Base-by-base conservation (phyloP, 768 basidiomycete species). In the Cantharellus cinnabarinus region DNA sequence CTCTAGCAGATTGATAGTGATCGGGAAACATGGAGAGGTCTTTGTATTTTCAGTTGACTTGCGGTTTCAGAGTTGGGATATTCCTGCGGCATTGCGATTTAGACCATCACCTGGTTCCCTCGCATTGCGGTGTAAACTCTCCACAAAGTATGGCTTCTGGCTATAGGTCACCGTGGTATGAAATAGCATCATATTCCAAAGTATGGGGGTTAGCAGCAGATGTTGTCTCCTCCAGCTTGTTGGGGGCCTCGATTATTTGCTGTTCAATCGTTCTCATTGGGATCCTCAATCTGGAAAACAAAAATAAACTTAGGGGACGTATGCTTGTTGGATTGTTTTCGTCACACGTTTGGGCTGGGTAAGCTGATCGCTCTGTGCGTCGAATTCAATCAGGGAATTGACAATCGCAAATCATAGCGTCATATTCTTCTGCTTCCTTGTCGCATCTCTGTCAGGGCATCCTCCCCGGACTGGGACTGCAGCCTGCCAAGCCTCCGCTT, bases 261-360 rank as follows among this genome's bases (percentile, higher is more conserved):
- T 10, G 14, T 54, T 54, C 52, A 10, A 7, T 54, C 10, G 35
- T 54, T 7, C 10, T 10, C 10, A 37, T 54, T 37, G 52, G 14
- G 7, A 7, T 54, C 10, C 38, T 10, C 38, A 10, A 54, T 7
- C 52, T 54, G 7, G 52, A 57, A 14, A 57, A 57, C 56, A 57
- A 41, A 37, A 57, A 42, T 37, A 61, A 61, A 35, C 59, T 61
- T 34, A n/a, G 61, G 7, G 34, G 37, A 35, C 58, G 50, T 15
- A 61, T 60, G 29, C 40, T 61, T 4, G 29, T 61, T 15, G 61
- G 60, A 5, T 50, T 61, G 20, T 61, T 61, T 41, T 38, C 41
- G 15, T 34, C 61, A 5, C 61, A 61, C 48, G 39, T 61, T 44
- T 52, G 58, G 38, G 35, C 59, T 15, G 61, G 61, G 61, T 61